A percentile compares a stretch with the other conserved stretches of the same genome.
Evolutionary conservation across 2,329 filamentous ascomycete species (phyloP).

Genomic region (Fusarium euwallaceae): DNA sequence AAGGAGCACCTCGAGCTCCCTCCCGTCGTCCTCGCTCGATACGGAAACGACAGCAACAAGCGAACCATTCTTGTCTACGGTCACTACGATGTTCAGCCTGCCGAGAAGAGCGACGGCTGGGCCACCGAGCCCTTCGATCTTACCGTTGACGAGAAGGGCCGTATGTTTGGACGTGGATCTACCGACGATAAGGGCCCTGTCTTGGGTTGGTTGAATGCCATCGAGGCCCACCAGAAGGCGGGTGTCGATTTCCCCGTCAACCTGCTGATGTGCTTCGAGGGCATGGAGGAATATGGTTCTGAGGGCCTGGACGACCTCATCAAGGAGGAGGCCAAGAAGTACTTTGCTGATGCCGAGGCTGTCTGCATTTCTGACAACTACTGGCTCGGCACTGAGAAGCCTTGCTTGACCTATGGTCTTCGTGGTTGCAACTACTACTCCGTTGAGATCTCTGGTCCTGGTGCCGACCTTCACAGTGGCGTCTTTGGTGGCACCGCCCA

Average conservation of each 20-base stretch:
- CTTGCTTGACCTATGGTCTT: constrained; percentile 96
- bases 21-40: constrained; percentile 91
- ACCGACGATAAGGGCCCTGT: constrained; percentile 99
- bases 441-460: constrained; percentile 89
- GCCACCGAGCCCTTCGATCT: constrained; percentile 93
- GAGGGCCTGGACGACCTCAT: constrained; percentile 97
- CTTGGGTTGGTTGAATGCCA: constrained; percentile 96
- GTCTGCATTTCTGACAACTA: constrained; percentile 99
- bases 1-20: constrained; percentile 92
- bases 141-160: constrained; percentile 86
- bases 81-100: constrained; percentile 98
- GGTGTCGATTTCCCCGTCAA: constrained; percentile 97
- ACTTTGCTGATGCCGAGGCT: constrained; percentile 94
- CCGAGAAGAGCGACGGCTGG: constrained; percentile 94
- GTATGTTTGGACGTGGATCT: constrained; percentile 95
- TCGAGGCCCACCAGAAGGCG: constrained; percentile 96
- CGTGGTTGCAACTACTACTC: constrained; percentile 99
- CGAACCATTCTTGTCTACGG: constrained; percentile 96
- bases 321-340: constrained; percentile 88
- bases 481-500: constrained; percentile 97
- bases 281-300: constrained; percentile 99
- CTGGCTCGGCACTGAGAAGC: constrained; percentile 99
- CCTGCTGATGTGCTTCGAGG: constrained; percentile 98
- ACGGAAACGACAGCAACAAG: constrained; percentile 93
- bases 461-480: constrained; percentile 93